Base-by-base conservation (phyloP, 441 rosid genomes). In the Jatropha multifida region DNA sequence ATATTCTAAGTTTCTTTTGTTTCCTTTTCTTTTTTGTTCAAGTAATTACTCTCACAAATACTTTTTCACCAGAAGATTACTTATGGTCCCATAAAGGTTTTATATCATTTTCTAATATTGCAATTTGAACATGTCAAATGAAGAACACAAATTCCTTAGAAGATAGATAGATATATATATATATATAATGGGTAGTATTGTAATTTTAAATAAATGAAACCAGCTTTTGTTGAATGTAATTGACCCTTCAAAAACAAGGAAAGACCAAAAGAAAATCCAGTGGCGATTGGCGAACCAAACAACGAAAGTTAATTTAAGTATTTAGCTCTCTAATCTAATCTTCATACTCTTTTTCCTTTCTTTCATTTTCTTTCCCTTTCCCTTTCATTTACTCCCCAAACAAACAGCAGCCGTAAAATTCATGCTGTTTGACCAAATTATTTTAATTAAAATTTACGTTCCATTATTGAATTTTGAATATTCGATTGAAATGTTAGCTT, bases 331-430 rank as follows among this genome's bases (percentile, higher is more conserved):
- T 7, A 54, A 54, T 14, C 15, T 1, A 52, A 12, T 0, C 20
- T 54, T 5, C 58, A 54, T 14, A 5, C 17, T 61, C 10, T 4
- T 2, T 14, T 13, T 20, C 52, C 7, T 2, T 20, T n/a, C 51
- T 73, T 51, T 64, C 76, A n/a, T 18, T 73, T 63, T 59, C 73
- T 18, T n/a, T 59, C 32, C 26, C 60, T 7, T 14, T 18, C 48
- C 26, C 60, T 7, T 14, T 18, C 48, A 37, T 8, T 8, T 54
- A 32, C 69, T 13, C 17, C 18, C 14, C 1, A 52, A 17, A 40
- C 42, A 64, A 56, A 58, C 46, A 44, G 58, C 38, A 68, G 12
- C 60, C 67, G 13, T 46, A 7, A 46, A 60, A 32, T 58, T 46
- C 60, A 46, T 56, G 40, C 9, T 10, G 48, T 32, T 46, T 54